These are phyloP conservation scores for Botrytis byssoidea DNA, from an alignment of 2,329 filamentous ascomycete genomes.

Conservation along the genomic window DNA sequence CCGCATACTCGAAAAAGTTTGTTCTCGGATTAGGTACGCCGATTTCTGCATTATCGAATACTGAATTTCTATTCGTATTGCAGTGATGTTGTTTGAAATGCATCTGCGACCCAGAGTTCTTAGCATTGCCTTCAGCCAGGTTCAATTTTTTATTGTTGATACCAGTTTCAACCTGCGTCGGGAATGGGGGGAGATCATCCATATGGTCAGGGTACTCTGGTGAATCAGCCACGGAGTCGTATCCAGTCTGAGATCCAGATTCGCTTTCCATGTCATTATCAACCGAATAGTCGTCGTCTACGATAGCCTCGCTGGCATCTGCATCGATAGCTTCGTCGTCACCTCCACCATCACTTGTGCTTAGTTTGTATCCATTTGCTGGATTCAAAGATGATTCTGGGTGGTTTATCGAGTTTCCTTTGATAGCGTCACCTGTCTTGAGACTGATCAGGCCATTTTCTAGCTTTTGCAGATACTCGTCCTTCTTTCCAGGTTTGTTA, in stretches of 20 bases:
- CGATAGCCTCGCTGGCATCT: background rate
- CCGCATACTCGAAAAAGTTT: background rate
- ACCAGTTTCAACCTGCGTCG: background rate
- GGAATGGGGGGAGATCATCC: background rate
- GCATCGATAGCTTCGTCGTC: background rate
- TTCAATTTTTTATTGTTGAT: background rate
- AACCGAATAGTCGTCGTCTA: background rate
- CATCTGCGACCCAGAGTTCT: background rate
- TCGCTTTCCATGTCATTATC: background rate
- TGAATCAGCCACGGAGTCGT: background rate
- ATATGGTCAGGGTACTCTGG: background rate
- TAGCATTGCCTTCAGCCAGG: background rate
- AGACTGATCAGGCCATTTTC: slow-evolving; percentile 2
- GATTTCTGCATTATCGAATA: too few species aligned
- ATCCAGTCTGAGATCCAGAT: background rate
- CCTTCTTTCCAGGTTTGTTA: background rate
- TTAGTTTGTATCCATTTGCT: background rate
- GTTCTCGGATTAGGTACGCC: too few species aligned
- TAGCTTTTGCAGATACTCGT: background rate
- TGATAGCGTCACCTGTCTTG: background rate
- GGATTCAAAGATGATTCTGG: background rate
- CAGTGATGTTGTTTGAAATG: too few species aligned
- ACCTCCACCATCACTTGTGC: background rate
- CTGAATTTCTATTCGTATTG: background rate
- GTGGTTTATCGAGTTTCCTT: background rate